These are phyloP conservation scores for Rhizodiscina lignyota DNA, from an alignment of 495 filamentous ascomycete genomes.

Conservation along the genomic window DNA sequence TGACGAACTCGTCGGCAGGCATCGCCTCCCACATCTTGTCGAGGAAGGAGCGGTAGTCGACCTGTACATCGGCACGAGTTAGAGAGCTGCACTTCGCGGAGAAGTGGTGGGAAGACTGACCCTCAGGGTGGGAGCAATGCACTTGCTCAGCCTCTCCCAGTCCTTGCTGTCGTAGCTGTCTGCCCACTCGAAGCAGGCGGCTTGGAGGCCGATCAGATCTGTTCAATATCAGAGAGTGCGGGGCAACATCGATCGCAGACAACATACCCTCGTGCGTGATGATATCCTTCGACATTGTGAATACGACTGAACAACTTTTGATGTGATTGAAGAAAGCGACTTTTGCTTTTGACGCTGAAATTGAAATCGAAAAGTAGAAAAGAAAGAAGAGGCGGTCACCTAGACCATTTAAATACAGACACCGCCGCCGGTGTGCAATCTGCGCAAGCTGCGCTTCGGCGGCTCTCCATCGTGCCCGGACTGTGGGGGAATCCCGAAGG, in stretches of 20 bases:
- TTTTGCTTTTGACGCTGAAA: too few species aligned
- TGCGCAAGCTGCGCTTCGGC: too few species aligned
- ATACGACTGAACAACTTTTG: too few species aligned
- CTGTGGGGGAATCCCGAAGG: too few species aligned
- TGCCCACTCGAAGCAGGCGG: conserved; percentile 55
- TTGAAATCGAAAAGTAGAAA: too few species aligned
- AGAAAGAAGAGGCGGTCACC: too few species aligned
- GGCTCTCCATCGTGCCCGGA: too few species aligned
- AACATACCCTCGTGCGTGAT: neutral
- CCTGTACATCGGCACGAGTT: conserved; percentile 12
- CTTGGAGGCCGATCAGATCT: conserved; percentile 35
- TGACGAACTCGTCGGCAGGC: conserved; percentile 53
- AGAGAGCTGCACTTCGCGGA: neutral
- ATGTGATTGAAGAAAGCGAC: too few species aligned
- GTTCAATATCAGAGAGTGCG: conserved; percentile 1
- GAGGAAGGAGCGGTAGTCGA: conserved; percentile 64
- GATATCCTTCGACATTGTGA: too few species aligned
- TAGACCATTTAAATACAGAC: too few species aligned
- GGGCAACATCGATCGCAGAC: neutral
- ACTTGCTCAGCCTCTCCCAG: conserved; percentile 53
- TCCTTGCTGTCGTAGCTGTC: conserved; percentile 74
- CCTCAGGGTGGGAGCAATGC: conserved; percentile 53
- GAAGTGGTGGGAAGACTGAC: conserved; percentile 18
- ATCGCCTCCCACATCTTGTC: conserved; percentile 56
- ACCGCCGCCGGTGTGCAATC: too few species aligned